phyloP scores from a whole-genome alignment of 768 basidiomycete genomes.

The Lactifluus hygrophoroides region DNA sequence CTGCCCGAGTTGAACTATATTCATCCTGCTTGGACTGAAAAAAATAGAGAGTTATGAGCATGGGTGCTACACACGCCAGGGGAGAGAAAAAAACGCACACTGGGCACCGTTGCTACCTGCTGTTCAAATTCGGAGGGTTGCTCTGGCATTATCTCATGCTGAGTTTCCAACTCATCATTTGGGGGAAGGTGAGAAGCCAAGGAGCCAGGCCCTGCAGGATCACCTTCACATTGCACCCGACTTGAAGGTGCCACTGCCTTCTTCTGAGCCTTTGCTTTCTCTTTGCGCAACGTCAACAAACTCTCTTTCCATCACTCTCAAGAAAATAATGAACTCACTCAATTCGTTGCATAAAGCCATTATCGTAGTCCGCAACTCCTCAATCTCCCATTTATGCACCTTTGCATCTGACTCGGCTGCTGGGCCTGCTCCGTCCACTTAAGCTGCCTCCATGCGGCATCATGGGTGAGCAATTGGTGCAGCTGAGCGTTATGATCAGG shows the following conservation, averaged over 20 bases:
- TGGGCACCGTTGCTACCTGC: neutral
- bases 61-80: neutral
- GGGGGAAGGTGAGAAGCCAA: constrained; percentile 16
- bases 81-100: neutral
- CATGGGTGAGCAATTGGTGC: neutral
- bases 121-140: neutral
- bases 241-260: constrained; percentile 42
- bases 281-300: constrained; percentile 8
- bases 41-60: neutral
- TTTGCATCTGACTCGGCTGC: constrained; percentile 18
- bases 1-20: neutral
- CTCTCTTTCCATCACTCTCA: neutral
- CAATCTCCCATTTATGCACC: constrained; percentile 36
- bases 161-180: constrained; percentile 34
- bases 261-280: constrained; percentile 35
- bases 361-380: constrained; percentile 43
- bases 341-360: constrained; percentile 47
- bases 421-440: neutral
- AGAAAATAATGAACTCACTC: constrained; percentile 32
- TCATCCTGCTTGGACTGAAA: neutral
- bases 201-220: too few species aligned
- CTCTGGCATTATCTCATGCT: neutral
- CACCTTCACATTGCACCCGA: too few species aligned
- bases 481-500: neutral
- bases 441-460: neutral